Percentiles rank a stretch among this genome's conserved stretches.
phyloP scores from a whole-genome alignment of 2,329 filamentous ascomycete genomes.

The Endoconidiophora polonica region DNA sequence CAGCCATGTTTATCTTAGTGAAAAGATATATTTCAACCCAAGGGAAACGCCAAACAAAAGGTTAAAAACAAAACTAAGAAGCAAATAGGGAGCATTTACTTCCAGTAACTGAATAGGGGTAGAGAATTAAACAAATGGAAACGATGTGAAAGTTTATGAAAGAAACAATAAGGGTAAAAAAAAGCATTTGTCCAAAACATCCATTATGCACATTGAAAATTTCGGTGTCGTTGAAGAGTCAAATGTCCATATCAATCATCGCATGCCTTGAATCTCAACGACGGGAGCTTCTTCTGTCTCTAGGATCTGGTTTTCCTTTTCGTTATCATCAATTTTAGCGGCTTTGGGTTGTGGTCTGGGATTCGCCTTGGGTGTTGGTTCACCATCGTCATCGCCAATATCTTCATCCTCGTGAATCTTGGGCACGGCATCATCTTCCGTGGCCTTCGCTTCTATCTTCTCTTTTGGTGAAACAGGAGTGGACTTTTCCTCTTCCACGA shows the following conservation, averaged over 20 bases:
- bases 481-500: background rate
- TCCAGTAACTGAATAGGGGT: background rate
- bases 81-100: background rate
- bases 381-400: slow-evolving; percentile 3
- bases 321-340: background rate
- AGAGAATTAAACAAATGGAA: background rate
- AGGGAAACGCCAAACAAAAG: too few relatives aligned
- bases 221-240: background rate
- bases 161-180: background rate
- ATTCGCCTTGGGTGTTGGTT: slow-evolving; percentile 4
- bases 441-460: background rate
- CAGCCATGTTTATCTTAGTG: too few relatives aligned
- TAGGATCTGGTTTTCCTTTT: slow-evolving; percentile 3
- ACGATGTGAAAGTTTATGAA: background rate
- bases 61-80: too few relatives aligned
- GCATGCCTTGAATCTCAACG: background rate
- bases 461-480: background rate
- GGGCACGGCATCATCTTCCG: background rate
- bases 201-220: background rate
- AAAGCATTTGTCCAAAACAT: background rate
- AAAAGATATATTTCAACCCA: too few relatives aligned
- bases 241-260: background rate
- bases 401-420: slow-evolving; percentile 6
- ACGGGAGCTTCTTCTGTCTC: background rate
- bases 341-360: background rate